These are phyloP conservation scores for Rhizopus stolonifer DNA, from an alignment of 371 early-diverging fungal genomes.

Conservation along the genomic window DNA sequence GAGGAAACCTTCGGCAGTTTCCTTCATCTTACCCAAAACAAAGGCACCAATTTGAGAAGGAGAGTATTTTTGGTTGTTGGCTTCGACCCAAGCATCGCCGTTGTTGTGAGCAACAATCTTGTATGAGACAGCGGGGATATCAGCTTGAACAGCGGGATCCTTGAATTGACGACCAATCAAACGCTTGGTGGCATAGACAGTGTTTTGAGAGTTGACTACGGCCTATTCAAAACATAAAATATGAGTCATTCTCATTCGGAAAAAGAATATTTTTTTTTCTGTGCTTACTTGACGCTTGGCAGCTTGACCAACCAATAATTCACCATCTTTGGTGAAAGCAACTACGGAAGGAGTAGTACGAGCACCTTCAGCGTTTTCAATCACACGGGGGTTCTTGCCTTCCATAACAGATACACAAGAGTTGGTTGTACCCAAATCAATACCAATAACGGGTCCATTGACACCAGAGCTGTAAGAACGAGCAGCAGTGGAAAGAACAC, in stretches of 20 bases:
- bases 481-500: conserved; percentile 28
- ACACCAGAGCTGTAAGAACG: conserved; percentile 68
- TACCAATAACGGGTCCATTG: conserved; percentile 92
- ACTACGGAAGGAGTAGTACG: conserved; percentile 96
- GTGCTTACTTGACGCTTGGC: conserved; percentile 82
- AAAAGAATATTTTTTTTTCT: too few species aligned
- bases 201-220: conserved; percentile 89
- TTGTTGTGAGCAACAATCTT: conserved; percentile 87
- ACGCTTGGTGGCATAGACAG: conserved; percentile 93
- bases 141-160: conserved; percentile 83
- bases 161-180: conserved; percentile 92
- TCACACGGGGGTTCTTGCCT: conserved; percentile 90
- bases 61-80: conserved; percentile 87
- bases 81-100: conserved; percentile 97
- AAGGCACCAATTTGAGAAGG: conserved; percentile 96
- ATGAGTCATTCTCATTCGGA: conserved; percentile 1
- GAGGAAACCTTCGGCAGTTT: conserved; percentile 86
- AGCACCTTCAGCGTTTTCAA: conserved; percentile 91
- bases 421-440: conserved; percentile 98
- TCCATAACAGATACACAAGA: conserved; percentile 96
- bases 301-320: conserved; percentile 88
- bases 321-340: conserved; percentile 84
- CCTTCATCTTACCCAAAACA: conserved; percentile 95
- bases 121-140: conserved; percentile 86
- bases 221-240: conserved; percentile 63